These are phyloP conservation scores for Exophiala lecanii-corni DNA, from an alignment of 2,329 filamentous ascomycete species.

Conservation along the genomic window DNA sequence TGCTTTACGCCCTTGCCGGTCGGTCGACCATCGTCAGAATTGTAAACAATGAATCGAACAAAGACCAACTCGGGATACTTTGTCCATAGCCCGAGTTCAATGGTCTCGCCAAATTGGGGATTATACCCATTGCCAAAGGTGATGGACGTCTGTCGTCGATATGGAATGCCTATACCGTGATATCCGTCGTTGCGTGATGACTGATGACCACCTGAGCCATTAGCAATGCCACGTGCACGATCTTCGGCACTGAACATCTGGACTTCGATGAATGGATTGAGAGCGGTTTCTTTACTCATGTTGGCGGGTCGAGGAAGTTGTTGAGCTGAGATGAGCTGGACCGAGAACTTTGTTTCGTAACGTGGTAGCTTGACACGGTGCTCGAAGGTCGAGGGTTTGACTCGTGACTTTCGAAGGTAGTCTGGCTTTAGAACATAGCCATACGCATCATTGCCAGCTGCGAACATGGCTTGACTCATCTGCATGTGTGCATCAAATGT, in stretches of 20 bases:
- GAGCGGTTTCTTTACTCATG: constrained; percentile 65
- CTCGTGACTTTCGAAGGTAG: constrained; percentile 57
- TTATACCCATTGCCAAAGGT: constrained; percentile 90
- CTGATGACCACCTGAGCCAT: constrained; percentile 62
- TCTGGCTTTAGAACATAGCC: constrained; percentile 93
- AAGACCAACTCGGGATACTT: constrained; percentile 92
- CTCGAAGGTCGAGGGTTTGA: constrained; percentile 29
- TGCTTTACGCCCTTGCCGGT: constrained; percentile 60
- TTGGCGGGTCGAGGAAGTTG: constrained; percentile 80
- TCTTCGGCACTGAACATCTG: constrained; percentile 94
- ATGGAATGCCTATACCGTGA: constrained; percentile 65
- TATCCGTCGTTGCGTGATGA: constrained; percentile 56
- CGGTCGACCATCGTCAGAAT: constrained; percentile 70
- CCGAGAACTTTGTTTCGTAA: constrained; percentile 68
- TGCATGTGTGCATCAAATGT: constrained; percentile 95
- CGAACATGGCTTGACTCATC: constrained; percentile 96
- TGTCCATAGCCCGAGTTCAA: constrained; percentile 80
- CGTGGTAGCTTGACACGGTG: constrained; percentile 33
- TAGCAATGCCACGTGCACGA: constrained; percentile 69
- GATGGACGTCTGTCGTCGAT: constrained; percentile 74
- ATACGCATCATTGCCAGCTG: constrained; percentile 75
- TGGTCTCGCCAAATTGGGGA: constrained; percentile 75
- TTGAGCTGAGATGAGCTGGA: constrained; percentile 89
- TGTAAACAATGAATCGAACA: constrained; percentile 86
- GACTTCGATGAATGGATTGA: constrained; percentile 92